Evolutionary conservation across 2,329 filamentous ascomycete species (phyloP).

Genomic region (Emydomyces testavorans): DNA sequence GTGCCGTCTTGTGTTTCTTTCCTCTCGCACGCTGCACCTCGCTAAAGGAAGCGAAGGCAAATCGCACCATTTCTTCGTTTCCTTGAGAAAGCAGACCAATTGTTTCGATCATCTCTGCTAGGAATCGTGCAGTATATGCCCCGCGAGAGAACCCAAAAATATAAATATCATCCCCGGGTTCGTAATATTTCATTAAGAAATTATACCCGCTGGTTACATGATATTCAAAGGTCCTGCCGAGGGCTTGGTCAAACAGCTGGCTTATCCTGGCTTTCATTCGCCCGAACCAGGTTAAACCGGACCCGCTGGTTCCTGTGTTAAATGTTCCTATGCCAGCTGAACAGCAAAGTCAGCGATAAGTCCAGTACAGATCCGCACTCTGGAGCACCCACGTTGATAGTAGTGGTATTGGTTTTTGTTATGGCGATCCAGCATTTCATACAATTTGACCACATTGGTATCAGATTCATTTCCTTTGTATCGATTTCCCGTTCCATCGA

Average conservation of each 20-base stretch:
- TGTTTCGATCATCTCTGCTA: conserved; percentile 42
- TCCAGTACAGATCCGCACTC: background rate
- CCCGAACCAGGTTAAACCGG: conserved; percentile 11
- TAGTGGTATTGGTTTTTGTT: conserved; percentile 18
- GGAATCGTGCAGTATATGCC: conserved; percentile 44
- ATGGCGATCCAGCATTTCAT: conserved; percentile 31
- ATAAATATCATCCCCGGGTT: conserved; percentile 42
- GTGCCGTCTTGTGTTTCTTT: conserved; percentile 18
- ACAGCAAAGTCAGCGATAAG: background rate
- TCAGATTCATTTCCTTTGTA: conserved; percentile 33
- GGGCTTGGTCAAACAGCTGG: conserved; percentile 14
- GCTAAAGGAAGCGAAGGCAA: conserved; percentile 33
- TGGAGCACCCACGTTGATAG: conserved; percentile 17
- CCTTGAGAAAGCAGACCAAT: conserved; percentile 42
- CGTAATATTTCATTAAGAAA: conserved; percentile 46
- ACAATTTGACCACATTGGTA: conserved; percentile 45
- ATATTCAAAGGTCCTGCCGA: conserved; percentile 34
- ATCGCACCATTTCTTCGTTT: conserved; percentile 45
- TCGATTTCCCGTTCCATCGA: conserved; percentile 24
- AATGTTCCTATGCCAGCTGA: conserved; percentile 19
- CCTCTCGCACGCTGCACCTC: conserved; percentile 27
- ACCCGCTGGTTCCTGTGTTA: conserved; percentile 11
- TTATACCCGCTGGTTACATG: conserved; percentile 45
- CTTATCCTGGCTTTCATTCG: conserved; percentile 14
- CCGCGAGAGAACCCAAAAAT: conserved; percentile 46